Conservation (phyloP, 2,329 filamentous ascomycete genomes). For the Trichoderma aggressivum region DNA sequence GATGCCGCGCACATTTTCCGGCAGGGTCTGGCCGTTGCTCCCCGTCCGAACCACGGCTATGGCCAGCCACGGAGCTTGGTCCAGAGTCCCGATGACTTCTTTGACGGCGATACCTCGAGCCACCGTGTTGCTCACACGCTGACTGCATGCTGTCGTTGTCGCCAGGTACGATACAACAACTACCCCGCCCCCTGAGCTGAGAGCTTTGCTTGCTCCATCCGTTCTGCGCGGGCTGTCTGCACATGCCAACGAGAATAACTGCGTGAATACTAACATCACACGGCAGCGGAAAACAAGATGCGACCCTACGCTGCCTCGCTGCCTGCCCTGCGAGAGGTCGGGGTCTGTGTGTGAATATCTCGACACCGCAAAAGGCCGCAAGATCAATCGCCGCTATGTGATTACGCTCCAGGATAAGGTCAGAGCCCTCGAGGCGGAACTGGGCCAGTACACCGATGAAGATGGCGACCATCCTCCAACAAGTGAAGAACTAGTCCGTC, state of each 20-base stretch:
- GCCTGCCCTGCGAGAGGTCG: slow-evolving; percentile 86
- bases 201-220: not conserved
- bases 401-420: slow-evolving; percentile 87
- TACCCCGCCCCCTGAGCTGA: not conserved
- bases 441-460: slow-evolving; percentile 74
- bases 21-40: slow-evolving; percentile 50
- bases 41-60: slow-evolving; percentile 34
- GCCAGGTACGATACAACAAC: slow-evolving; percentile 56
- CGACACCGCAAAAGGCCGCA: slow-evolving; percentile 80
- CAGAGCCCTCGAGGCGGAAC: slow-evolving; percentile 74
- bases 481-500: slow-evolving; percentile 80
- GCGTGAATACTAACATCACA: not conserved
- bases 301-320: slow-evolving; percentile 87
- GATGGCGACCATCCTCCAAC: slow-evolving; percentile 67
- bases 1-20: slow-evolving; percentile 58
- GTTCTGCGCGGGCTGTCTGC: not conserved
- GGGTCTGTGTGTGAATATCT: slow-evolving; percentile 93
- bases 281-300: slow-evolving; percentile 88
- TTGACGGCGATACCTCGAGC: slow-evolving; percentile 49
- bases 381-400: slow-evolving; percentile 88
- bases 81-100: slow-evolving; percentile 39
- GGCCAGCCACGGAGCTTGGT: slow-evolving; percentile 31
- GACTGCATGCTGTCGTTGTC: slow-evolving; percentile 75
- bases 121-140: slow-evolving; percentile 72
- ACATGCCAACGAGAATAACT: not conserved